phyloP scores from a whole-genome alignment of 257 asterid species.

The Lantana camara region DNA sequence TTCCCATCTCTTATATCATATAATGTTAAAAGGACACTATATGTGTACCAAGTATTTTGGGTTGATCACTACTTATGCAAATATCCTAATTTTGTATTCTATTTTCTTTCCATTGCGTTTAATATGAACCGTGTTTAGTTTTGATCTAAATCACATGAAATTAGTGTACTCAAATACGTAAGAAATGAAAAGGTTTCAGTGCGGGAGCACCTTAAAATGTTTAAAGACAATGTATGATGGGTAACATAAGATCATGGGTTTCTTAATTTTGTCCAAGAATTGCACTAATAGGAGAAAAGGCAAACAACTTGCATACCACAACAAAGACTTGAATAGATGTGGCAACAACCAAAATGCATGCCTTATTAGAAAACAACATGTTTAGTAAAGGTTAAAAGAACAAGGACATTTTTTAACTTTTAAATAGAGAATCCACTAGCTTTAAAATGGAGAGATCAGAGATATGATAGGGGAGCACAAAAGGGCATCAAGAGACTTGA shows the following conservation, averaged over 20 bases:
- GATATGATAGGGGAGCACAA: not conserved
- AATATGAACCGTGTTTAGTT: no score
- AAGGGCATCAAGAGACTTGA: not conserved
- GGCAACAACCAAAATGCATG: not conserved
- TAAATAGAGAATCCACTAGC: constrained; percentile 20
- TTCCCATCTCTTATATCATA: constrained; percentile 19
- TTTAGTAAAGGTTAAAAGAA: not conserved
- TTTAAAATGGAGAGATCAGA: not conserved
- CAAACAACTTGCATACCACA: not conserved
- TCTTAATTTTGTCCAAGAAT: not conserved
- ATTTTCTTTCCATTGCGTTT: no score
- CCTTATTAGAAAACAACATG: not conserved
- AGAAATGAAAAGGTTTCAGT: no score
- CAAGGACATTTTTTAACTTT: constrained; percentile 1
- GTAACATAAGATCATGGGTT: not conserved
- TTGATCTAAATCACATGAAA: no score
- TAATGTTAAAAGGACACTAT: constrained; percentile 2
- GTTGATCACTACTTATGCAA: not conserved
- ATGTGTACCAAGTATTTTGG: constrained; percentile 3
- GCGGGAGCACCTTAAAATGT: no score
- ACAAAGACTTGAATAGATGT: constrained; percentile 10
- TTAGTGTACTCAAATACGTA: no score
- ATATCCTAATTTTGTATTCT: not conserved
- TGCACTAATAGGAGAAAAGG: not conserved
- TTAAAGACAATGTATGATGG: not conserved